Conservation (phyloP, 208 protist genomes). For the Vickermania ingenoplastis region DNA sequence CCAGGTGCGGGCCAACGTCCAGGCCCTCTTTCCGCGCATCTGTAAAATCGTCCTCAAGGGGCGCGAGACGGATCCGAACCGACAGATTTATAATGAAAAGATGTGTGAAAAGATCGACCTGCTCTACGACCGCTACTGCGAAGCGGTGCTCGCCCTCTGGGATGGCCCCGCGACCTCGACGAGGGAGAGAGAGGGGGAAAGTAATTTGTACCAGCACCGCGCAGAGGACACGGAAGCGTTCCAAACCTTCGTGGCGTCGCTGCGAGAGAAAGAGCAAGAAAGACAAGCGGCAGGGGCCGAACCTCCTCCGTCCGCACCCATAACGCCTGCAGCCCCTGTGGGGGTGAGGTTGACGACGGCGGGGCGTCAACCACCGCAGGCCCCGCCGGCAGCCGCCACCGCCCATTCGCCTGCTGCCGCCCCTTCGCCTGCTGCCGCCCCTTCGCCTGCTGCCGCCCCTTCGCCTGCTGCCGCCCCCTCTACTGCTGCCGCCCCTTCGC, state of each 20-base stretch:
- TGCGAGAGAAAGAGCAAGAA: too few species aligned
- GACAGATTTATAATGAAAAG: conserved; percentile 83
- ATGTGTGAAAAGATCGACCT: conserved; percentile 82
- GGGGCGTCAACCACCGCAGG: background rate
- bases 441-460: background rate
- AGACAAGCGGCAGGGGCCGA: too few species aligned
- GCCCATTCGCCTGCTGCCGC: background rate
- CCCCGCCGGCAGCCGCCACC: background rate
- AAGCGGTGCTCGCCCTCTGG: conserved; percentile 9
- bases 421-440: background rate
- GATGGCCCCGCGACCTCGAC: background rate
- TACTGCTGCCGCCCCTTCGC: background rate
- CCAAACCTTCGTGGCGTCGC: background rate
- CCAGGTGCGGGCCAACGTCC: conserved; percentile 8
- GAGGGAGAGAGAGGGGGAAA: background rate
- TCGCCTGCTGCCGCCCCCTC: background rate
- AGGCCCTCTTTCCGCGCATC: conserved; percentile 28
- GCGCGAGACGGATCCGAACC: conserved; percentile 63
- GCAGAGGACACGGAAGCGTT: background rate
- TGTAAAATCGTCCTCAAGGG: conserved; percentile 62
- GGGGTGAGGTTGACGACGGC: background rate
- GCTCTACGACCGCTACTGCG: conserved; percentile 40
- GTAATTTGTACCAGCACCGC: background rate
- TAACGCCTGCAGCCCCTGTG: too few species aligned
- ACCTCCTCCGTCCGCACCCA: too few species aligned